A percentile compares a stretch with the other conserved stretches of the same genome.
These are phyloP conservation scores for Aureobasidium sp. DNA, from an alignment of 2,329 filamentous ascomycete species.

Conservation along the genomic window DNA sequence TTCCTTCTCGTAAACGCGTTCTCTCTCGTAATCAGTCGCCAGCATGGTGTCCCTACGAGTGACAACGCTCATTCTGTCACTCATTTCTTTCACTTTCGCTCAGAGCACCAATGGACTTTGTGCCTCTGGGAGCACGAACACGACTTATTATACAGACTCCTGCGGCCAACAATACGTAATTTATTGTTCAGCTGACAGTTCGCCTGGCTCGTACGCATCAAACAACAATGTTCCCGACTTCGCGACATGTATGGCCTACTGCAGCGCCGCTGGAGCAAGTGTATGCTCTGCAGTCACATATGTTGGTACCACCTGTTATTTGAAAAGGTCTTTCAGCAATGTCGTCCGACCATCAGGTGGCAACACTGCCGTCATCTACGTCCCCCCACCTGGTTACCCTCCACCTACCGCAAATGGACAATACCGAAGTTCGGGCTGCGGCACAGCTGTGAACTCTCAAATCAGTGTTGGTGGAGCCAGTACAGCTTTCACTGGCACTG, in stretches of 20 bases:
- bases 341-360: not conserved
- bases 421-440: slow-evolving; percentile 23
- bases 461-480: slow-evolving; percentile 19
- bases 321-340: slow-evolving; percentile 1
- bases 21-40: not conserved
- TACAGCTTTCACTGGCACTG: slow-evolving; percentile 16
- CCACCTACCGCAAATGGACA: slow-evolving; percentile 13
- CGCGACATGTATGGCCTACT: not conserved
- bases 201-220: slow-evolving; percentile 4
- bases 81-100: not conserved
- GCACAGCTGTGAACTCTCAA: slow-evolving; percentile 17
- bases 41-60: slow-evolving; percentile 9
- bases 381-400: slow-evolving; percentile 8
- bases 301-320: not conserved
- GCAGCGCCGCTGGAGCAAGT: not conserved
- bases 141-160: slow-evolving; percentile 10
- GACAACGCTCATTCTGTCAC: not conserved
- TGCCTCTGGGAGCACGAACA: not conserved
- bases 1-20: not conserved
- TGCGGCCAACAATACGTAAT: slow-evolving; percentile 12
- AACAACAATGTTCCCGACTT: not conserved
- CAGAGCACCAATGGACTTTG: not conserved
- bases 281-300: slow-evolving; percentile 2
- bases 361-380: not conserved
- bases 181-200: slow-evolving; percentile 14